Percentiles rank a stretch among this genome's conserved stretches.
phyloP scores from a whole-genome alignment of 225 moss, liverwort and hornwort genomes.

The Lunularia cruciata region DNA sequence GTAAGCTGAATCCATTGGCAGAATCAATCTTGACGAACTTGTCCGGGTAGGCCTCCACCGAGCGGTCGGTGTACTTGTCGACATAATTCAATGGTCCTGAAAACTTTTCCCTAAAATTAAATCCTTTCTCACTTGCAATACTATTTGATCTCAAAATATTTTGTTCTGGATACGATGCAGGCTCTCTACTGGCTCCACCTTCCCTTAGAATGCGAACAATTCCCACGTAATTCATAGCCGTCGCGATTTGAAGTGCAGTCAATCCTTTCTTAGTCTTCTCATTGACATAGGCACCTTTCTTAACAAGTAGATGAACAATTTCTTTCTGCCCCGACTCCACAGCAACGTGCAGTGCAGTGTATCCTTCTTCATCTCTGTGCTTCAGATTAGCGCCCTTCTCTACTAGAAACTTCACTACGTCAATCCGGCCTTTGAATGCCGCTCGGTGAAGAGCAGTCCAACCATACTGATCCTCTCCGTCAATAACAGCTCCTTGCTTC shows the following conservation, averaged over 20 bases:
- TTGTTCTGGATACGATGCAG: no score
- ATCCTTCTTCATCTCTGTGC: constrained; percentile 33
- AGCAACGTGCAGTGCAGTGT: constrained; percentile 30
- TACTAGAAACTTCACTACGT: constrained; percentile 27
- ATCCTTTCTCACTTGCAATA: no score
- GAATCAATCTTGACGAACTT: no score
- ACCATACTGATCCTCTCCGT: constrained; percentile 38
- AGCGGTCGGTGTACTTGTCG: no score
- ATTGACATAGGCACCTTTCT: constrained; percentile 19
- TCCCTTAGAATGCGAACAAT: constrained; percentile 24
- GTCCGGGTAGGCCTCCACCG: no score
- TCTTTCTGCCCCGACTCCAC: constrained; percentile 40
- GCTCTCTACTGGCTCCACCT: constrained; percentile 24
- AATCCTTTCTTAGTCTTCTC: constrained; percentile 23
- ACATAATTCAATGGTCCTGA: no score
- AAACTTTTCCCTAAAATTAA: no score
- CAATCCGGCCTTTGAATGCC: constrained; percentile 36
- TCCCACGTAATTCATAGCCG: constrained; percentile 23
- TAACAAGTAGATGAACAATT: constrained; percentile 19
- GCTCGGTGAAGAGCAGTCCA: constrained; percentile 45
- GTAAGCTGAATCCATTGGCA: no score
- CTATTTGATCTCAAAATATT: no score
- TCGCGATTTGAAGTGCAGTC: constrained; percentile 22
- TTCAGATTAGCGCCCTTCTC: constrained; percentile 24
- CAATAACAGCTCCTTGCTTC: constrained; percentile 20